Evolutionary conservation across 2,329 filamentous ascomycete genomes (phyloP).

Genomic region (Didymella exigua): DNA sequence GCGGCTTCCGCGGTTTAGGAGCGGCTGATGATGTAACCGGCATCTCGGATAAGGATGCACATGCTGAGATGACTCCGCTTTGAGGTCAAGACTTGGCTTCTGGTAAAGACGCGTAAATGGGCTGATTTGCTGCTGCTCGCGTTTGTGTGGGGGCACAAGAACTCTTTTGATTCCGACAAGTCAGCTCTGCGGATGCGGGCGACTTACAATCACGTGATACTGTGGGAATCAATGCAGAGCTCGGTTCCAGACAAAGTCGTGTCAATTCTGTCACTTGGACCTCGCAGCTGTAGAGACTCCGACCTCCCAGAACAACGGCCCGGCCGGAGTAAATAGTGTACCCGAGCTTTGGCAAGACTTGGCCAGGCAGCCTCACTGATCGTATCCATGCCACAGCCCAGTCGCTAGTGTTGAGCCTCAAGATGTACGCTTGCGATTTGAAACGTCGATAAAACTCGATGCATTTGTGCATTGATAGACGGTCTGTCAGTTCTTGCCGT

Average conservation of each 20-base stretch:
- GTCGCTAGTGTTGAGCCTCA: background rate
- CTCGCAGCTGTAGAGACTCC: background rate
- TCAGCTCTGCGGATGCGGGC: conserved; percentile 10
- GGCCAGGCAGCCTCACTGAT: conserved; percentile 1
- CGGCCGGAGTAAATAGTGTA: conserved; percentile 6
- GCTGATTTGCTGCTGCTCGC: conserved; percentile 14
- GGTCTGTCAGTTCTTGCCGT: background rate
- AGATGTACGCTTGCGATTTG: background rate
- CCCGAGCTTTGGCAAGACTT: conserved; percentile 4
- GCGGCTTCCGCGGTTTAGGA: conserved; percentile 43
- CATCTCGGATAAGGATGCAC: conserved; percentile 32
- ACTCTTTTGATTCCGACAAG: conserved; percentile 7
- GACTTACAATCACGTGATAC: conserved; percentile 8
- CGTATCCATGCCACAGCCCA: background rate
- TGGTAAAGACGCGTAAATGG: conserved; percentile 15
- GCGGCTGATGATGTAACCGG: conserved; percentile 33
- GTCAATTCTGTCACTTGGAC: background rate
- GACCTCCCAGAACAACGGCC: background rate
- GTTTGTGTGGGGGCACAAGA: conserved; percentile 13
- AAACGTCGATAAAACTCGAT: background rate
- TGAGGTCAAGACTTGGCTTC: conserved; percentile 33
- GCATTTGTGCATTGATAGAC: background rate
- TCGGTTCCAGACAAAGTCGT: background rate
- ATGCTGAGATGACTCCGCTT: conserved; percentile 36
- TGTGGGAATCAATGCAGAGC: background rate